Evolutionary conservation across 805 yeast species (phyloP), one percentile per base, ranked within the genome.

Genomic region (Kuraishia capsulata): DNA sequence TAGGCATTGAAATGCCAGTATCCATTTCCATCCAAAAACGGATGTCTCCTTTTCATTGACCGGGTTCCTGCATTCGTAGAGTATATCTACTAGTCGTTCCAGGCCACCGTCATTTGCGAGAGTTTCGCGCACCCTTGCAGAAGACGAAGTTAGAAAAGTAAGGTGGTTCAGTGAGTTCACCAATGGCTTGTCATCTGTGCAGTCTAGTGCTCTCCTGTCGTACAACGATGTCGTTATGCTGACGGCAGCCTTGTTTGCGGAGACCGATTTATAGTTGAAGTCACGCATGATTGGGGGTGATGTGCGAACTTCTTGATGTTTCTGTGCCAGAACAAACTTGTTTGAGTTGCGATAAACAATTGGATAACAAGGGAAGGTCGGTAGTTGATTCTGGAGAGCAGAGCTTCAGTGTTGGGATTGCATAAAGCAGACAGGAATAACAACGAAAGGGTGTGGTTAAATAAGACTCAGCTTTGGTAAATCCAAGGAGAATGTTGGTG

Each of bases 11-110:
- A 92, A 78, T 0, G 97, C 85, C 39, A 90, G 64, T 4, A 95
- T 85, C 98, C 98, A 90, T 62, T 90, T 90, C 96, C 96, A 90
- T 0, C 95, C 89, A n/a, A 45, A 49, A 3, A 82, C 67, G 45
- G 86, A 65, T 20, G 78, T 71, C 33, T 58, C 61, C 37, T 53
- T 49, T 17, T 56, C 57, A 13, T 44, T 44, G 17, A 45, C 44
- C 0, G 62, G 62, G 32, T 57, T 44, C 31, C 73, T 76, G 53
- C 96, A 89, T 49, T 83, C 94, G 53, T 85, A 84, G 39, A 90
- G 63, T 24, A 90, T 90, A 39, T 81, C 81, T 29, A 90, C 86
- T 38, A 90, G 67, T 38, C 97, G 67, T 54, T 87, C 96, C 30
- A 92, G 63, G 0, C 97, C 97, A 10, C 98, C 97, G 57, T 90